phyloP scores from a whole-genome alignment of 768 basidiomycete species.

The Lactarius indigo region DNA sequence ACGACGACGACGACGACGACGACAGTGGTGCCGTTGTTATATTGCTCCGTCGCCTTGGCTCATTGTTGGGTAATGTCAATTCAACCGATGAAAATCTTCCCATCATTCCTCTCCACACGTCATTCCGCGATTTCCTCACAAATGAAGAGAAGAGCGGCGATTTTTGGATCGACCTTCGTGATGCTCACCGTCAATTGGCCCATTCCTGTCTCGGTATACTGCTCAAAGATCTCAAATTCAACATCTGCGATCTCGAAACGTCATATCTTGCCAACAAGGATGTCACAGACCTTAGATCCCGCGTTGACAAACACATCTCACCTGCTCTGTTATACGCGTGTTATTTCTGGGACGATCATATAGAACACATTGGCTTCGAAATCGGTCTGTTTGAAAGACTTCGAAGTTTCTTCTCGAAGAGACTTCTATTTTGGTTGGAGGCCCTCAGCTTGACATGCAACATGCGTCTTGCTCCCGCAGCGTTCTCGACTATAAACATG shows the following conservation, averaged over 20 bases:
- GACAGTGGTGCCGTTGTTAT: background rate
- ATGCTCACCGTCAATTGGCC: background rate
- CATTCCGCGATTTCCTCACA: background rate
- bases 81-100: background rate
- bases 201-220: background rate
- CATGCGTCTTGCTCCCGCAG: background rate
- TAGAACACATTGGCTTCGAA: background rate
- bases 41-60: background rate
- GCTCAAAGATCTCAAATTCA: background rate
- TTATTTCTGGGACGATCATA: constrained; percentile 5
- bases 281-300: background rate
- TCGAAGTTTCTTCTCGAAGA: background rate
- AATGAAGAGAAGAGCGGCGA: background rate
- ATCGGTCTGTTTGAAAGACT: background rate
- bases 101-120: background rate
- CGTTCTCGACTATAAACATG: background rate
- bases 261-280: background rate
- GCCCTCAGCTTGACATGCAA: background rate
- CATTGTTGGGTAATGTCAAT: background rate
- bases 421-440: constrained; percentile 4
- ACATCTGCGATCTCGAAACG: background rate
- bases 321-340: background rate
- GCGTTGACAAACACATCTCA: background rate
- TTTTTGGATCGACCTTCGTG: background rate
- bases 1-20: background rate